Evolutionary conservation across 2,329 filamentous ascomycete genomes (phyloP), one percentile per base, ranked within the genome.

Genomic region (Dactylonectria macrodidyma): DNA sequence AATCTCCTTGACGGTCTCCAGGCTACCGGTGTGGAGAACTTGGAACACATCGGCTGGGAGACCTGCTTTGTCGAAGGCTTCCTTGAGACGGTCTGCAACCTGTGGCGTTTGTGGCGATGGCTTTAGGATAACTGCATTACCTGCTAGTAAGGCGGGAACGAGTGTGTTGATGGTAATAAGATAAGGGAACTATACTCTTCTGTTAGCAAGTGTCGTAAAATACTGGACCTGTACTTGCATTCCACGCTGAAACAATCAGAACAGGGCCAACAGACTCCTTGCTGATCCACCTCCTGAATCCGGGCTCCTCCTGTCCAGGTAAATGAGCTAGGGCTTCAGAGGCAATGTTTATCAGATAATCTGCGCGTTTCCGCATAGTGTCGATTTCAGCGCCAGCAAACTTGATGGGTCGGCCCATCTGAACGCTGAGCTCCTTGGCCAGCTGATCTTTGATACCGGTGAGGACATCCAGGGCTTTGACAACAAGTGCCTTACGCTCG

Each of bases 361-460:
- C 91, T 71, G 91, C 93, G 71, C 95, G 89, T 83, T 93, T 93
- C 71, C 97, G 89, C 9, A 95, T 95, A 16, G 95, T 98, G 34
- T 89, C 84, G 72, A 98, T 87, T 84, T 98, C 95, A 74, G 91
- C 94, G 52, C 88, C 90, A 0, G 93, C 93, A 80, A 95, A 98
- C 38, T 92, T 89, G 75, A 97, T 97, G 36, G 95, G 95, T n/a
- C 95, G 89, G 47, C 95, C 95, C 95, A 98, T 98, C 84, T 98
- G 95, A 79, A 94, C 91, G 0, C 95, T 98, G 65, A 98, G 84
- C 80, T 98, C 95, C 73, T 89, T 87, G 5, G 92, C 94, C 46
- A 98, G 86, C 69, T 91, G 92, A 89, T 96, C 92, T 80, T 95
- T 89, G 78, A 90, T 91, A 56, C 90, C 88, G n/a, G 84, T 82